Evolutionary conservation across 805 yeast species (phyloP).

Genomic region (Debaryomyces prosopidis): DNA sequence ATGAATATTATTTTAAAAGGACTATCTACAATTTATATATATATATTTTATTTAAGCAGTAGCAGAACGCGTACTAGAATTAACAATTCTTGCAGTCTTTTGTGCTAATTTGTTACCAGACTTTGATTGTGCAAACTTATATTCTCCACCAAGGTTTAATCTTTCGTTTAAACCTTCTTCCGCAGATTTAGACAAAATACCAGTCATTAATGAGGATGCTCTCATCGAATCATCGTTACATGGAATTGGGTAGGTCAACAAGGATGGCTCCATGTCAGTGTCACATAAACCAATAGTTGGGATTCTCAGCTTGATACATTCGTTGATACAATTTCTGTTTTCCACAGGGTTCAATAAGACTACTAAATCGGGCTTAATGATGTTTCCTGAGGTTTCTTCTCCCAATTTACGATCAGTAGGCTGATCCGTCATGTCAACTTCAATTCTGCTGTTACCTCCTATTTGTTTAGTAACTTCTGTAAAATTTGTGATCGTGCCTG

Average conservation of each 20-base stretch:
- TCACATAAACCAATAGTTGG: slow-evolving; percentile 95
- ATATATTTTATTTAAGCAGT: neutral
- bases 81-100: slow-evolving; percentile 1
- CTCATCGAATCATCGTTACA: slow-evolving; percentile 92
- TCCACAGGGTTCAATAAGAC: slow-evolving; percentile 87
- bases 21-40: slow-evolving; percentile 5
- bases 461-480: slow-evolving; percentile 63
- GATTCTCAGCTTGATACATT: slow-evolving; percentile 77
- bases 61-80: slow-evolving; percentile 1
- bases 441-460: slow-evolving; percentile 37
- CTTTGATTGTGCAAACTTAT: slow-evolving; percentile 6
- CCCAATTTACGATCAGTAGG: slow-evolving; percentile 60
- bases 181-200: slow-evolving; percentile 85
- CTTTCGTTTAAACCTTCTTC: slow-evolving; percentile 70
- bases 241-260: slow-evolving; percentile 92
- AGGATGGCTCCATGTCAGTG: slow-evolving; percentile 87
- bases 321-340: slow-evolving; percentile 75
- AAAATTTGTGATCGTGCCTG: slow-evolving; percentile 90
- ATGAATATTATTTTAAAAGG: slow-evolving; percentile 1
- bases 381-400: slow-evolving; percentile 47
- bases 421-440: slow-evolving; percentile 72
- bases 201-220: slow-evolving; percentile 74
- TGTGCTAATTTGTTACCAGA: neutral
- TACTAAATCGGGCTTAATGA: slow-evolving; percentile 86
- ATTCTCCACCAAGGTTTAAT: slow-evolving; percentile 27